Evolutionary conservation across 257 asterid genomes (phyloP).

Genomic region (Nicotiana noctiflora): DNA sequence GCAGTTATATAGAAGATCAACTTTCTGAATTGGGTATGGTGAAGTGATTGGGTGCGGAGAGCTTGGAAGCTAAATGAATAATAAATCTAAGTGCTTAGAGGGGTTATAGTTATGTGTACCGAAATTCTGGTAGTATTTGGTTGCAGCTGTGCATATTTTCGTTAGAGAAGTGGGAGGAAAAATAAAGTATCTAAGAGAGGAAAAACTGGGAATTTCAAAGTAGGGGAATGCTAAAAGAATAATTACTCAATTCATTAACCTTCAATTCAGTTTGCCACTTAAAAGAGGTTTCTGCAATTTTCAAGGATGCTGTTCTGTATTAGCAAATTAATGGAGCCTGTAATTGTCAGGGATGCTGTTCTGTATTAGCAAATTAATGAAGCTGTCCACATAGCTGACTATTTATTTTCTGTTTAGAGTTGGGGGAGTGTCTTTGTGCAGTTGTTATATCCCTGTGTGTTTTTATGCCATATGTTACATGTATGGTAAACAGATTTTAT

Average conservation of each 20-base stretch:
- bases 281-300: not conserved
- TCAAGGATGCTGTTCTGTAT: no score
- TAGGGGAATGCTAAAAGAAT: not conserved
- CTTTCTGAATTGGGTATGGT: not conserved
- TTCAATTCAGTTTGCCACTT: not conserved
- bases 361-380: not conserved
- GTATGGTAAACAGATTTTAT: no score
- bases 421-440: not conserved
- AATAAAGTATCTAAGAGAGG: not conserved
- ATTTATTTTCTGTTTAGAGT: not conserved
- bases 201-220: not conserved
- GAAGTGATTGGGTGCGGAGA: not conserved
- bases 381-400: not conserved
- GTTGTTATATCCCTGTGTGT: not conserved
- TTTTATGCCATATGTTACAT: no score
- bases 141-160: not conserved
- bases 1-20: not conserved
- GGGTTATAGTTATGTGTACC: not conserved
- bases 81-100: not conserved
- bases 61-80: not conserved
- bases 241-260: not conserved
- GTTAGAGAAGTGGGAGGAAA: not conserved
- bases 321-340: not conserved
- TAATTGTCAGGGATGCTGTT: not conserved
- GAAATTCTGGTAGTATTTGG: not conserved